A percentile compares a stretch with the other conserved stretches of the same genome.
Conservation (phyloP, 1,139 yeast species). For the Sugiyamaella castrensis region DNA sequence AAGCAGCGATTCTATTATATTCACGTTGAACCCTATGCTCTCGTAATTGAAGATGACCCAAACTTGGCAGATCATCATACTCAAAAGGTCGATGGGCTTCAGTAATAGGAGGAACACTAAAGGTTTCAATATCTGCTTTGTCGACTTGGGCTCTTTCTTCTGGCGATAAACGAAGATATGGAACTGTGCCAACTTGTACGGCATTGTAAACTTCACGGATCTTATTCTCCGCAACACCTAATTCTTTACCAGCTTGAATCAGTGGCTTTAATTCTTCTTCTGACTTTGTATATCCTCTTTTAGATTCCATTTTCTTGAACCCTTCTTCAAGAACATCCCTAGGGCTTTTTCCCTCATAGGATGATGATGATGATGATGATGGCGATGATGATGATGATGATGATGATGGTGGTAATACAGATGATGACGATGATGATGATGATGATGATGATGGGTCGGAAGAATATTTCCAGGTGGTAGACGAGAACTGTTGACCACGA, state of each 20-base stretch:
- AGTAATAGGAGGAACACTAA: slow-evolving; percentile 30
- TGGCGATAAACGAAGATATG: slow-evolving; percentile 23
- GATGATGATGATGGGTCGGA: too few species aligned
- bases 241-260: slow-evolving; percentile 34
- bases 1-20: slow-evolving; percentile 79
- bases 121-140: slow-evolving; percentile 22
- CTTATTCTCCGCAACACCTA: slow-evolving; percentile 32
- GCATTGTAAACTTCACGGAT: slow-evolving; percentile 33
- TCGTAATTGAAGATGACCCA: slow-evolving; percentile 57
- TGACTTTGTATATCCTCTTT: slow-evolving; percentile 30
- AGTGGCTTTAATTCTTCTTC: slow-evolving; percentile 32
- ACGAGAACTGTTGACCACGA: too few species aligned
- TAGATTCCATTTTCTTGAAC: slow-evolving; percentile 34
- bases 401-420: too few species aligned
- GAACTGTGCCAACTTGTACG: slow-evolving; percentile 26
- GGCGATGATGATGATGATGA: too few species aligned
- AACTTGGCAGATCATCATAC: slow-evolving; percentile 59
- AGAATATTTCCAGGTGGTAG: too few species aligned
- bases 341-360: slow-evolving; percentile 17
- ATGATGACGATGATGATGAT: too few species aligned
- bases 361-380: not conserved
- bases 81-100: slow-evolving; percentile 41
- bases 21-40: slow-evolving; percentile 59
- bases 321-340: slow-evolving; percentile 35
- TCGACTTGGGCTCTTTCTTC: slow-evolving; percentile 23